These are phyloP conservation scores for Ceratocystis alfenasii DNA, from an alignment of 2,329 filamentous ascomycete species.

Conservation along the genomic window DNA sequence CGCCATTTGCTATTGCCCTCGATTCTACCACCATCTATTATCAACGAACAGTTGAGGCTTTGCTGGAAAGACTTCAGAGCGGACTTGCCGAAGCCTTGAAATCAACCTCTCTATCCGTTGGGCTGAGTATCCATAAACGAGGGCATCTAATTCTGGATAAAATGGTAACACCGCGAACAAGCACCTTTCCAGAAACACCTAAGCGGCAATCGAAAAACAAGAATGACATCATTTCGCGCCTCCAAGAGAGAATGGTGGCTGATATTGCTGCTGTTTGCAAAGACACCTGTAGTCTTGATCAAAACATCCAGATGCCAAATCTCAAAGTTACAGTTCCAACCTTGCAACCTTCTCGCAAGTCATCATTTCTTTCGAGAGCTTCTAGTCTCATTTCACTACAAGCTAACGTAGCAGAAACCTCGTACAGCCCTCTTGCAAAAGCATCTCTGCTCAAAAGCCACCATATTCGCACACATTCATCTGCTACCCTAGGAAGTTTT, in stretches of 20 bases:
- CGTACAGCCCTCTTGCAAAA: slow-evolving; percentile 7
- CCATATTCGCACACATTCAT: slow-evolving; percentile 16
- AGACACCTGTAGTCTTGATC: slow-evolving; percentile 38
- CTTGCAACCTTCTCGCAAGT: not conserved
- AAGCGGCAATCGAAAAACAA: slow-evolving; percentile 22
- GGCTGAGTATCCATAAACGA: slow-evolving; percentile 39
- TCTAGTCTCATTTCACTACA: slow-evolving; percentile 14
- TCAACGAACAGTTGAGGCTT: slow-evolving; percentile 36
- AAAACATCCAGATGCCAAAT: slow-evolving; percentile 26
- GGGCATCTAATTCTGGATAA: slow-evolving; percentile 43
- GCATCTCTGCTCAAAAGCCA: slow-evolving; percentile 10
- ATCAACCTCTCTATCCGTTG: slow-evolving; percentile 37
- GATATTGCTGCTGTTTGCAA: slow-evolving; percentile 41
- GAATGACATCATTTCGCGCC: slow-evolving; percentile 31
- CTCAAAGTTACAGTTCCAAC: slow-evolving; percentile 24
- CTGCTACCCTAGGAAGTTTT: slow-evolving; percentile 12
- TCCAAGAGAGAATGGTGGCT: slow-evolving; percentile 36
- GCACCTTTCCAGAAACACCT: slow-evolving; percentile 28
- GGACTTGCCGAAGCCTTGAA: slow-evolving; percentile 39
- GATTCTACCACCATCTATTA: slow-evolving; percentile 34
- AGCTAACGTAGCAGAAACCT: slow-evolving; percentile 3
- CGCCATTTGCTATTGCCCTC: slow-evolving; percentile 37
- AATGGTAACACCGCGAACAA: slow-evolving; percentile 33
- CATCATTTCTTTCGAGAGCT: slow-evolving; percentile 12
- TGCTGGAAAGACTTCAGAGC: slow-evolving; percentile 41